Evolutionary conservation across 2,329 filamentous ascomycete species (phyloP).

Genomic region (Alternaria angustiovoidea): DNA sequence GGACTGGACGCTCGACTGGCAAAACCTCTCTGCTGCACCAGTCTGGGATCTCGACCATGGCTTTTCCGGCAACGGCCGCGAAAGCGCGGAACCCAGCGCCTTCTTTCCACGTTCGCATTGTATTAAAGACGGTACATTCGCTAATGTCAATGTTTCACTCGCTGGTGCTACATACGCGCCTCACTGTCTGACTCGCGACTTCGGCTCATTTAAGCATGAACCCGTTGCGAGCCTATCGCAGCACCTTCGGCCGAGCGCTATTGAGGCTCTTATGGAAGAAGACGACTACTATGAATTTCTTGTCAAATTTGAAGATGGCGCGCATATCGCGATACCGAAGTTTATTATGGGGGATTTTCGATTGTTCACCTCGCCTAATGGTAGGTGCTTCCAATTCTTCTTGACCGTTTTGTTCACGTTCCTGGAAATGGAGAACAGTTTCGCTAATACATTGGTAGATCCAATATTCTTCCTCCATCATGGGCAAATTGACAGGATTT

Average conservation of each 20-base stretch:
- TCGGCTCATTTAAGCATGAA: slow-evolving; percentile 11
- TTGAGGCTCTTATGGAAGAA: background rate
- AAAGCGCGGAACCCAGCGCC: background rate
- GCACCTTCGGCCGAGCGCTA: background rate
- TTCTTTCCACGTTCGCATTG: slow-evolving; percentile 22
- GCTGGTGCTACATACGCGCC: background rate
- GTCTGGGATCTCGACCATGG: slow-evolving; percentile 32
- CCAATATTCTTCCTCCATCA: slow-evolving; percentile 47
- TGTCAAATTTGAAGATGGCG: slow-evolving; percentile 32
- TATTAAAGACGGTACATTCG: slow-evolving; percentile 36
- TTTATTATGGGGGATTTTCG: slow-evolving; percentile 39
- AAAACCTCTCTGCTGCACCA: slow-evolving; percentile 30
- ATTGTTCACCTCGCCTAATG: slow-evolving; percentile 35
- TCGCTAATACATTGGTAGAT: slow-evolving; percentile 10
- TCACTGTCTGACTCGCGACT: slow-evolving; percentile 41
- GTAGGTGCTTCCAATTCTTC: slow-evolving; percentile 7
- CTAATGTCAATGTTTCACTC: slow-evolving; percentile 20
- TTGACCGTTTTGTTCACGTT: too few species aligned
- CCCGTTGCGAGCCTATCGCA: background rate
- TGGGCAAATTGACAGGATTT: slow-evolving; percentile 40
- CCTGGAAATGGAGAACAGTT: too few species aligned
- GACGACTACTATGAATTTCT: slow-evolving; percentile 23
- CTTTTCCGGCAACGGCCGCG: slow-evolving; percentile 43
- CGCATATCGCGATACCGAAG: slow-evolving; percentile 40
- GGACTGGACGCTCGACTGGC: slow-evolving; percentile 49